Evolutionary conservation across 805 yeast species (phyloP), one percentile per base, ranked within the genome.

Genomic region (Komagataella mondaviorum): DNA sequence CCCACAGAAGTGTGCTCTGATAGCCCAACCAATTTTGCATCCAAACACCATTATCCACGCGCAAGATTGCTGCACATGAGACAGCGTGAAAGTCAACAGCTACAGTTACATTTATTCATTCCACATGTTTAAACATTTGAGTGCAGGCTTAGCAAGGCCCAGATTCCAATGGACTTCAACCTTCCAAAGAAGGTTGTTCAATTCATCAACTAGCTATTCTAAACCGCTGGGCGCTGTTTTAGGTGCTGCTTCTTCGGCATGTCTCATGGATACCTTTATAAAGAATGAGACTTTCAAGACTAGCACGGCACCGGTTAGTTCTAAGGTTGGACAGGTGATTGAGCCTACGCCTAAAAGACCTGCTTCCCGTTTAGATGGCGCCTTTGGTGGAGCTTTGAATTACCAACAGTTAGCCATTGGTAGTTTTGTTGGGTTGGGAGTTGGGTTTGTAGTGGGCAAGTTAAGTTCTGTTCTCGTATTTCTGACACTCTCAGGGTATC

Each of bases 391-490:
- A 0, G 69, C 67, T 52, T 64, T 81, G 55, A 76, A 78, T 63
- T 83, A 82, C 59, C 75, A 75, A 57, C 84, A 83, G 58, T 66
- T 83, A 58, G 73, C 85, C 14, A 64, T 80, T 53, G 88, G 88
- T 5, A 78, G 85, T 1, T 68, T 82, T 59, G 68, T 78, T 6
- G 88, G 88, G 0, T 66, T 81, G 52, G 68, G 77, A 43, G 56
- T 76, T 50, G 88, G 88, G 1, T 68, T 78, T 20, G 65, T 81
- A 36, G 71, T 75, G n/a, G 87, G 88, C 17, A 80, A 80, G 58
- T 66, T 83, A 53, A 72, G 80, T 52, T 68, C 77, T 17, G 69
- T 78, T 24, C 66, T 83, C 39, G 79, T 79, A 45, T 68, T 75
- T 24, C 57, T 77, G 45, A 60, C 80, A 1, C 66, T 79, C n/a